Evolutionary conservation across 352 stramenopile genomes (phyloP).

Genomic region (Albugo laibachii): DNA sequence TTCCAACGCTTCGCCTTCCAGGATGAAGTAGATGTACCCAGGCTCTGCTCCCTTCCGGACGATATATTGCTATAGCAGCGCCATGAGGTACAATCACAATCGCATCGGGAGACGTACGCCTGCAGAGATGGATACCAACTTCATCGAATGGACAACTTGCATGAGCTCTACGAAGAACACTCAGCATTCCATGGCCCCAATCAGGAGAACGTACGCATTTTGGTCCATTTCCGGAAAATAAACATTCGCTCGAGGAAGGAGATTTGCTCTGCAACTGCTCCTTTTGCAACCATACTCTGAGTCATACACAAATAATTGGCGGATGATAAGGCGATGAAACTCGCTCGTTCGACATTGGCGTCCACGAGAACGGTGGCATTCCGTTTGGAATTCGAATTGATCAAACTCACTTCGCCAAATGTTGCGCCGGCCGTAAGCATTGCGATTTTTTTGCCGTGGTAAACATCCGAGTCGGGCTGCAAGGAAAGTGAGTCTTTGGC

Average conservation of each 20-base stretch:
- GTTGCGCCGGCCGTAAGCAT: slow-evolving; percentile 55
- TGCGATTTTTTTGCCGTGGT: slow-evolving; percentile 37
- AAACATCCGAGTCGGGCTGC: slow-evolving; percentile 11
- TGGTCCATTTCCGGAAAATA: slow-evolving; percentile 60
- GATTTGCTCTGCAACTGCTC: slow-evolving; percentile 71
- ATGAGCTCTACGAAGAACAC: slow-evolving; percentile 34
- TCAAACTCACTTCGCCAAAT: slow-evolving; percentile 70
- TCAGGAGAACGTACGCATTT: slow-evolving; percentile 37
- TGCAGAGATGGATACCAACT: slow-evolving; percentile 33
- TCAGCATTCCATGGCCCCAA: not conserved
- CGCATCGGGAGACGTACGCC: slow-evolving; percentile 5
- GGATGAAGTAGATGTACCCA: slow-evolving; percentile 59
- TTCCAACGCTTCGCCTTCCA: slow-evolving; percentile 31
- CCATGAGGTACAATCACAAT: not conserved
- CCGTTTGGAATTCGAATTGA: slow-evolving; percentile 69
- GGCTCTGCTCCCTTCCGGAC: slow-evolving; percentile 46
- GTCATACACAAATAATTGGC: slow-evolving; percentile 69
- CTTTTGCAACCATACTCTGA: slow-evolving; percentile 52
- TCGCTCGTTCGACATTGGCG: slow-evolving; percentile 31
- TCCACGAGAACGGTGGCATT: slow-evolving; percentile 69
- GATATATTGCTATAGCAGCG: slow-evolving; percentile 42
- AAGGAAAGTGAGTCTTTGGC: not conserved
- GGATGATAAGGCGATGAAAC: slow-evolving; percentile 71
- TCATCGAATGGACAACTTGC: slow-evolving; percentile 72
- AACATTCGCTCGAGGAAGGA: slow-evolving; percentile 61